Percentiles rank a stretch among this genome's conserved stretches.
phyloP scores from a whole-genome alignment of 2,329 filamentous ascomycete genomes.

The Clonostachys byssicola region DNA sequence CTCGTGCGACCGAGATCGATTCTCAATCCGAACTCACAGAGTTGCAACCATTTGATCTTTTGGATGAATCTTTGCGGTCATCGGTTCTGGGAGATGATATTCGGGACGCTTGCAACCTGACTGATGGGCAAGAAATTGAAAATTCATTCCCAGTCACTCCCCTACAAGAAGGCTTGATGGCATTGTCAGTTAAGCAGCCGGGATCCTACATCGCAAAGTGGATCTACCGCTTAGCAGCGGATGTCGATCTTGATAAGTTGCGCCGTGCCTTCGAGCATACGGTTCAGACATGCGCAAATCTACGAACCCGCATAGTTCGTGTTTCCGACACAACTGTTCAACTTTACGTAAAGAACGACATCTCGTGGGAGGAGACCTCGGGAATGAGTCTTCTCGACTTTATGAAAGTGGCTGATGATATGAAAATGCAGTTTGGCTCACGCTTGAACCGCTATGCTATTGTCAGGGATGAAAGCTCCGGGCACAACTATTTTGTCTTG shows the following conservation, averaged over 20 bases:
- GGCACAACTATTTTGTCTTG: constrained; percentile 9
- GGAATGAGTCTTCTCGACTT: neutral
- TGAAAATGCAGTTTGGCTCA: constrained; percentile 5
- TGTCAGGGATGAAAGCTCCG: neutral
- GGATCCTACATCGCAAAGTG: constrained; percentile 29
- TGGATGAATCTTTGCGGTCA: neutral
- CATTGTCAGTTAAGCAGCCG: constrained; percentile 21
- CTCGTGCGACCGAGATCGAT: constrained; percentile 1
- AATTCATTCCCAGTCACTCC: constrained; percentile 33
- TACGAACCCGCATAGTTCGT: constrained; percentile 6
- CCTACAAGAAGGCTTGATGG: constrained; percentile 33
- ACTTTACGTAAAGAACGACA: neutral
- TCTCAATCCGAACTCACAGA: neutral
- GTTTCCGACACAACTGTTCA: neutral
- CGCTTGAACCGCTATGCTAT: constrained; percentile 3
- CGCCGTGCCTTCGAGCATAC: constrained; percentile 16
- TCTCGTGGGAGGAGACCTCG: neutral
- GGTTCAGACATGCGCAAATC: constrained; percentile 2
- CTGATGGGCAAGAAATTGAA: constrained; percentile 1
- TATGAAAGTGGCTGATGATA: neutral
- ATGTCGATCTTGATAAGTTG: constrained; percentile 13
- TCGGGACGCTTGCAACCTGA: neutral
- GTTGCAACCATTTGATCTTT: neutral
- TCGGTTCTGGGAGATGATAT: neutral
- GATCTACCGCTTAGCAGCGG: constrained; percentile 10